Base-by-base conservation (phyloP, 257 asterid species). In the Fraxinus cuspidata region DNA sequence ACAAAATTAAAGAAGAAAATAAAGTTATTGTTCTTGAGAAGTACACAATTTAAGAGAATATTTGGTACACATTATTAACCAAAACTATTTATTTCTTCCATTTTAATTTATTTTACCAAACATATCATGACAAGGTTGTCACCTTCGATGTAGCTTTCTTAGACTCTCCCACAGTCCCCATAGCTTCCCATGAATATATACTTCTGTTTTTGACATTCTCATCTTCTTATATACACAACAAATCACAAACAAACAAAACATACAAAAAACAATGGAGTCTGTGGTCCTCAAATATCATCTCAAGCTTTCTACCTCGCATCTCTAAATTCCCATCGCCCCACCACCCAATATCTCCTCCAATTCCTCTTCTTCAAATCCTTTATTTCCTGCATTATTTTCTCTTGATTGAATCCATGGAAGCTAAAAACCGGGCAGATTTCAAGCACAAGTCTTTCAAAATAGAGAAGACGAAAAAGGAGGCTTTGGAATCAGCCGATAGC, bases 261-360 rank as follows among this genome's bases (percentile, higher is more conserved):
- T 10, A 31, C 1, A 12, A 53, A n/a, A 74, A 84, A 81, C 58
- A 44, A 78, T 78, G 71, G 23, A 78, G 49, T 72, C 69, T 80
- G 91, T 88, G 92, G 96, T 91, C 94, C 96, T 84, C 74, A 85
- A n/a, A 79, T 87, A 80, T 83, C 89, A 78, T 75, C 83, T 84
- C 86, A 78, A 78, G 8, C 81, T 77, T 82, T 85, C 79, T 77
- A 73, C 44, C 83, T 81, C 83, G 81, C 79, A 80, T 77, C 74
- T 73, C 49, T 83, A 89, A 88, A 88, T 88, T 89, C 91, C 84
- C 88, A 83, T 34, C 79, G 40, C 84, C 87, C 91, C 89, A 74
- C 89, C 83, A 81, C 80, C 65, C 78, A 68, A 73, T 79, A 53
- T 49, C 77, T 29, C 47, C 51, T 71, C 42, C 35, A 32, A 71